Evolutionary conservation across 2,329 filamentous ascomycete species (phyloP), one percentile per base, ranked within the genome.

Genomic region (Stachybotrys elegans): DNA sequence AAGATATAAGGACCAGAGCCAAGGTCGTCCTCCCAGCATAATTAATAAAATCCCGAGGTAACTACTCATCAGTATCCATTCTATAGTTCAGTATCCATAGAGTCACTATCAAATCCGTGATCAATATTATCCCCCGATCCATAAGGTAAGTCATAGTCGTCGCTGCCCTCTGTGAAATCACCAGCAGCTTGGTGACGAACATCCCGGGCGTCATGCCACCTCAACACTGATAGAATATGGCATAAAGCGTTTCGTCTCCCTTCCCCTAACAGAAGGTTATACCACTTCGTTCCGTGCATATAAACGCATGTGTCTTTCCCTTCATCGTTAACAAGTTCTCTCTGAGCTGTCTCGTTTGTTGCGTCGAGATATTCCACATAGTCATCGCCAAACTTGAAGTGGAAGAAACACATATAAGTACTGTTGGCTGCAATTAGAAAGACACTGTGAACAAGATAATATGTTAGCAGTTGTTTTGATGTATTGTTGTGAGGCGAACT

Each of bases 341-440:
- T 32, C 14, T 39, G 42, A 13, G 14, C 25, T 5, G 7, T 20
- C 14, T 42, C 19, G 16, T 32, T 25, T 34, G 16, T 6, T n/a
- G 40, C 40, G 19, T 34, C 27, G 17, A 42, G 40, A 42, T 42
- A 42, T 19, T 32, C 40, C 22, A 8, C 7, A 34, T 42, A 42
- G 16, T 22, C 16, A 27, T 20, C 12, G 13, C 42, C 42, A 21
- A 44, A 44, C 22, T 23, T 31, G 25, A 44, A 44, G 25, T 44
- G 35, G 14, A 44, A 16, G 22, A 40, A 39, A 2, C 42, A 35
- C 11, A 44, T 17, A n/a, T 38, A 44, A 4, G 35, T 44, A 27
- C 27, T 44, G 19, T 22, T 32, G 14, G 42, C 35, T n/a, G 42
- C 42, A 20, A 44, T 40, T 14, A 44, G 12, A 22, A 44, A 44